Evolutionary conservation across 2,329 filamentous ascomycete genomes (phyloP), one percentile per base, ranked within the genome.

Genomic region (Cercospora janseana): DNA sequence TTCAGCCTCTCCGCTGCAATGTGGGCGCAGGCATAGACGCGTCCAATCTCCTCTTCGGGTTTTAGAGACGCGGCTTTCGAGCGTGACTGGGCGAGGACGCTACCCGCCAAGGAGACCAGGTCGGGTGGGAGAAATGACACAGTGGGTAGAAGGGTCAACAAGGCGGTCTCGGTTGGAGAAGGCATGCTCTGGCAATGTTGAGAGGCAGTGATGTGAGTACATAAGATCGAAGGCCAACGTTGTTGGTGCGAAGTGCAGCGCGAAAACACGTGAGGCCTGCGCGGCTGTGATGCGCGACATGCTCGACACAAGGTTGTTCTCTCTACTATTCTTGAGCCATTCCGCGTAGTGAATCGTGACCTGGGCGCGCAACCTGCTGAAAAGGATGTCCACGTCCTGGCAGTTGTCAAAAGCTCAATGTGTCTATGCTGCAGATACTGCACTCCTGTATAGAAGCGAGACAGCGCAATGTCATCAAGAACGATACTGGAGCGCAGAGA

Each of bases 1-100:
- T 90, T 91, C 29, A 95, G 76, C 46, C 89, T 89, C 46, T 92
- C 88, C 66, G 91, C 97, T 15, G 93, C 93, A 53, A 98, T 80
- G 69, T 95, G 85, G 10, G 88, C 87, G 67, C 90, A 95, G 3
- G 86, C 87, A 68, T 93, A 93, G 4, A 81, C 78, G 15, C 91
- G 80, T n/a, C 86, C 88, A 57, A 93, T 83, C 68, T 96, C 91
- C 68, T 95, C 90, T 49, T 94, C 88, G 3, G 83, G 79, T 66
- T 90, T 94, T 46, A 96, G 75, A 12, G 80, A 86, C 63, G 82
- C 84, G 42, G 88, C 88, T 62, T 83, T 84, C 64, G 83, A 82
- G 26, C 88, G 82, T 9, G 89, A 94, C 69, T 93, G 89, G 2
- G 87, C 84, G 35, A 94, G 79, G 5, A 95, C 75, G 6, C 85